phyloP scores from a whole-genome alignment of 148 eudicot species.

The Rhododendron molle region DNA sequence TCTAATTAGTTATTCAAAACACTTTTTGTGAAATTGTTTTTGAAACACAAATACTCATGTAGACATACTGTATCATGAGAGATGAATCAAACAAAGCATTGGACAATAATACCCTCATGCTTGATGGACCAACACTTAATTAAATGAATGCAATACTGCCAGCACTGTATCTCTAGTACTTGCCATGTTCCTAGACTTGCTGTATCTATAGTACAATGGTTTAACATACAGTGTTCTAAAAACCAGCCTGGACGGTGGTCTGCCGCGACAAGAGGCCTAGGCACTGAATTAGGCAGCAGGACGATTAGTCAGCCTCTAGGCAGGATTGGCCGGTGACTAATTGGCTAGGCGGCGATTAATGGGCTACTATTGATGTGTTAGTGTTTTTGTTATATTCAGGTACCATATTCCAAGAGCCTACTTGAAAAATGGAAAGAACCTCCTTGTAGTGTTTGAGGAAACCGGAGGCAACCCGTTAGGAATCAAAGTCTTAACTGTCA shows the following conservation, averaged over 20 bases:
- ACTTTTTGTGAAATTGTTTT: too few relatives aligned
- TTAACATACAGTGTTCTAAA: background rate
- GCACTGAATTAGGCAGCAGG: background rate
- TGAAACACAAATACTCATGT: too few relatives aligned
- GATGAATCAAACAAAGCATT: background rate
- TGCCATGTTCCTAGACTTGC: background rate
- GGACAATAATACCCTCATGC: background rate
- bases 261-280: background rate
- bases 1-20: too few relatives aligned
- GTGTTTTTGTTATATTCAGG: constrained; percentile 24
- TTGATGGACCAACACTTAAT: background rate
- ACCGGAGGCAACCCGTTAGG: constrained; percentile 48
- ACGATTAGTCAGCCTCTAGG: too few relatives aligned
- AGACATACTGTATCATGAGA: too few relatives aligned
- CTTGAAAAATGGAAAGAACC: constrained; percentile 60
- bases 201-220: background rate
- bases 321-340: too few relatives aligned
- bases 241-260: background rate
- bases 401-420: constrained; percentile 80
- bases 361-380: background rate
- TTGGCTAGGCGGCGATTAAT: background rate
- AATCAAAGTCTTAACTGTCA: constrained; percentile 43
- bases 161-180: background rate
- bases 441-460: constrained; percentile 78
- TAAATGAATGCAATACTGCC: background rate